Conservation (phyloP, 331 rosid genomes). For the Rhamnella rubrinervis region DNA sequence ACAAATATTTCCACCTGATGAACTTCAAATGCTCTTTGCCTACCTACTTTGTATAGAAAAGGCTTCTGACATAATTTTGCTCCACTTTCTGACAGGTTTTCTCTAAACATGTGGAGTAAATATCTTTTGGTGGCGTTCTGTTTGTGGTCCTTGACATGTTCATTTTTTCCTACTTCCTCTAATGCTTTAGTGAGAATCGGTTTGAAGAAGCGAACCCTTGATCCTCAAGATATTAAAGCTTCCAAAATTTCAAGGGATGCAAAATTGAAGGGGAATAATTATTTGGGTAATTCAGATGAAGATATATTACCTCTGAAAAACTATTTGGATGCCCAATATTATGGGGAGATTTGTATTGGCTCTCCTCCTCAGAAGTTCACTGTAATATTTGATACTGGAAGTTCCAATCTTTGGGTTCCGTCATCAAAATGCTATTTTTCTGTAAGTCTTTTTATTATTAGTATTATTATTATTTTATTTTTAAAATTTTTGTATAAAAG, state of each 20-base stretch:
- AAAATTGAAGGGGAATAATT: slow-evolving; percentile 20
- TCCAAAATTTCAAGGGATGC: slow-evolving; percentile 46
- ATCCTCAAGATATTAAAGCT: slow-evolving; percentile 53
- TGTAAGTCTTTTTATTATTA: slow-evolving; percentile 61
- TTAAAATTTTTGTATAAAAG: not conserved
- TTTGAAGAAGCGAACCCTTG: slow-evolving; percentile 67
- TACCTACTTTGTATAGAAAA: not conserved
- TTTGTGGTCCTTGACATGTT: slow-evolving; percentile 61
- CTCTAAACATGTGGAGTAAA: slow-evolving; percentile 48
- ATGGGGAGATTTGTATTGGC: slow-evolving; percentile 88
- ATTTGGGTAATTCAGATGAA: slow-evolving; percentile 32
- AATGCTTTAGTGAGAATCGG: slow-evolving; percentile 57
- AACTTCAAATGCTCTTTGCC: not conserved
- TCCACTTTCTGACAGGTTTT: slow-evolving; percentile 31
- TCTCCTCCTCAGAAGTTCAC: slow-evolving; percentile 79
- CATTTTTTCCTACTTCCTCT: slow-evolving; percentile 60
- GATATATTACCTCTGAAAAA: slow-evolving; percentile 61
- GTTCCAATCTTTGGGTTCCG: slow-evolving; percentile 96
- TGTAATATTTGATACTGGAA: slow-evolving; percentile 87
- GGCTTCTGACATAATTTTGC: slow-evolving; percentile 4
- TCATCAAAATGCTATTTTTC: slow-evolving; percentile 83
- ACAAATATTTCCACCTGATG: no score
- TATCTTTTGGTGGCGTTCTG: slow-evolving; percentile 44
- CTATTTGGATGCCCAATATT: slow-evolving; percentile 85
- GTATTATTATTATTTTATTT: no score